Percentiles rank a stretch among this genome's conserved stretches.
Conservation (phyloP, 2,329 filamentous ascomycete genomes). For the Alternaria triticina region DNA sequence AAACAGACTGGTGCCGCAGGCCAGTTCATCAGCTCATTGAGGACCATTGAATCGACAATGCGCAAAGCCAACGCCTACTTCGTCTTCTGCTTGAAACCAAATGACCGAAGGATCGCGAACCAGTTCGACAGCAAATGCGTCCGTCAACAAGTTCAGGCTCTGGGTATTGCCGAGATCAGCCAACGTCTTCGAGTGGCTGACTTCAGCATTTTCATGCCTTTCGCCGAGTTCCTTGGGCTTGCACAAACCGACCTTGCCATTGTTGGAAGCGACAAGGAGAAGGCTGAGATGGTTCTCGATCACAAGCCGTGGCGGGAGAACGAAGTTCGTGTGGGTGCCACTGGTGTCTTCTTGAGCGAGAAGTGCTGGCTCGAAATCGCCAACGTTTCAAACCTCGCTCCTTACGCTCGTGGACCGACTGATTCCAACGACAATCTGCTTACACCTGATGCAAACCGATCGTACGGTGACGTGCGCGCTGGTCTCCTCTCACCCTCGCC, state of each 20-base stretch:
- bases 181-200: constrained; percentile 91
- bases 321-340: constrained; percentile 87
- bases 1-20: constrained; percentile 86
- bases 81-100: constrained; percentile 95
- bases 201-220: constrained; percentile 94
- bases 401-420: constrained; percentile 52
- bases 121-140: constrained; percentile 99
- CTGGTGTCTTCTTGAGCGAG: constrained; percentile 94
- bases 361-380: constrained; percentile 93
- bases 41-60: constrained; percentile 89
- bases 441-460: constrained; percentile 58
- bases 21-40: constrained; percentile 87
- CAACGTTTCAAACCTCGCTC: constrained; percentile 65
- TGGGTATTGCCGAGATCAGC: constrained; percentile 96
- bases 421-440: constrained; percentile 60
- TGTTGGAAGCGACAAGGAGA: constrained; percentile 90
- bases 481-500: constrained; percentile 63
- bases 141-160: constrained; percentile 88
- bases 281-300: constrained; percentile 88
- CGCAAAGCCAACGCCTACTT: constrained; percentile 92
- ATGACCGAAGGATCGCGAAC: constrained; percentile 95
- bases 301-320: constrained; percentile 92
- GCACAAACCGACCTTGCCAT: constrained; percentile 83
- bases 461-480: constrained; percentile 66
- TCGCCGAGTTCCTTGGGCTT: constrained; percentile 91